Evolutionary conservation across 345 rosid species (phyloP), one percentile per base, ranked within the genome.

Genomic region (Crucihimalaya himalaica): DNA sequence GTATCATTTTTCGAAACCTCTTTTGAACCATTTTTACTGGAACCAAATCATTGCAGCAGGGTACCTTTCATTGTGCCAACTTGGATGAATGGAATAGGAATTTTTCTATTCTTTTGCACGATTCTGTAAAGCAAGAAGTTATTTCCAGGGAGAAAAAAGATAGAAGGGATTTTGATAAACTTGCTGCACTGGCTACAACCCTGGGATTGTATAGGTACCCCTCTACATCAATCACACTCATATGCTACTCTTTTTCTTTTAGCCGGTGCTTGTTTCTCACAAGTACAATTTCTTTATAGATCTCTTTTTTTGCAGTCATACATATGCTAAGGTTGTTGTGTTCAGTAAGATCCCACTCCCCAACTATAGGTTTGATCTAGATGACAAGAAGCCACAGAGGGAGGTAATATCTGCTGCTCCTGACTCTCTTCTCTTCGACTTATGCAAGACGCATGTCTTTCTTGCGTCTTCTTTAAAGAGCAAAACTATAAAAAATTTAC

Each of bases 331-430:
- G 80, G 90, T 80, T 60, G 91, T 84, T 66, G 98, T 91, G 59
- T 81, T 89, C 71, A 94, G 98, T 81, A 94, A 94, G 85, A 80
- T 80, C 66, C 96, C 96, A 35, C 81, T 94, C 70, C 98, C 98
- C 62, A 94, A 94, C 83, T 94, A 94, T 85, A 84, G 98, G 84
- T 94, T 86, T 82, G 97, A 94, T 79, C 75, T 94, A 78, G 98
- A 94, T 83, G 90, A 89, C 48, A 87, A 83, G 87, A 90, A 88
- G 72, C 97, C 98, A 2, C 91, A 79, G 69, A 86, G 98, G 72
- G 98, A 94, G 98, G 98, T 94, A 84, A 25, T 57, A 51, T 59
- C 48, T 52, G 32, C 29, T 65, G 23, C 45, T 47, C 21, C 37
- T 29, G 3, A 1, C 34, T 42, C 34, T 64, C 35, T 27, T 55